Evolutionary conservation across 306 rosid species (phyloP), one percentile per base, ranked within the genome.

Genomic region (Sophora flavescens): DNA sequence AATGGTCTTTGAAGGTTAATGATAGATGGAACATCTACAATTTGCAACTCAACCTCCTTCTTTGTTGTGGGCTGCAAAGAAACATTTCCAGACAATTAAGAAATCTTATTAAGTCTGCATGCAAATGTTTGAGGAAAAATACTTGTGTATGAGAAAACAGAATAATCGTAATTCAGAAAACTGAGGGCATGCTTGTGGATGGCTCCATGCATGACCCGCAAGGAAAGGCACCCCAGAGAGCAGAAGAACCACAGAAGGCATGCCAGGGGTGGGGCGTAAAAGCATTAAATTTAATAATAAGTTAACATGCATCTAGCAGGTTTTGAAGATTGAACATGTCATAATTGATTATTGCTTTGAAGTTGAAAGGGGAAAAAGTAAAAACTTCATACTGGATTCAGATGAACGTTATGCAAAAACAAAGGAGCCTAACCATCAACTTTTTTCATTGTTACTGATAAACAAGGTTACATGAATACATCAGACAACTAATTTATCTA

Each of bases 1-100:
- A 95, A 95, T 0, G 99, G 93, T 80, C 74, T 91, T 86, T 91
- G 90, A 82, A 95, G 87, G 85, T 81, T 85, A 83, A 92, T 80
- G 56, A 80, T 75, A 74, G 95, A 85, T 39, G 99, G 97, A 80
- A 87, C 83, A 74, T 90, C 91, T 71, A 79, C 76, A 77, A 88
- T 89, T 47, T 90, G 97, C 84, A 92, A 75, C 80, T 95, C 99
- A 78, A 95, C 80, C 73, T 90, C 97, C 88, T 86, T 95, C 78
- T 79, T 90, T 51, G 91, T 83, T 78, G 91, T 80, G 8, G 97
- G 97, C 99, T 95, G 88, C 87, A 84, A 63, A 77, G 79, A 65
- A 86, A 74, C 33, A 66, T 76, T 51, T 82, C 82, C 58, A 65
- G 47, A 66, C 63, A 54, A 56, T 79, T 32, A 84, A 78, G 77